Conservation (phyloP, 805 yeast species). For the Candida maesae region DNA sequence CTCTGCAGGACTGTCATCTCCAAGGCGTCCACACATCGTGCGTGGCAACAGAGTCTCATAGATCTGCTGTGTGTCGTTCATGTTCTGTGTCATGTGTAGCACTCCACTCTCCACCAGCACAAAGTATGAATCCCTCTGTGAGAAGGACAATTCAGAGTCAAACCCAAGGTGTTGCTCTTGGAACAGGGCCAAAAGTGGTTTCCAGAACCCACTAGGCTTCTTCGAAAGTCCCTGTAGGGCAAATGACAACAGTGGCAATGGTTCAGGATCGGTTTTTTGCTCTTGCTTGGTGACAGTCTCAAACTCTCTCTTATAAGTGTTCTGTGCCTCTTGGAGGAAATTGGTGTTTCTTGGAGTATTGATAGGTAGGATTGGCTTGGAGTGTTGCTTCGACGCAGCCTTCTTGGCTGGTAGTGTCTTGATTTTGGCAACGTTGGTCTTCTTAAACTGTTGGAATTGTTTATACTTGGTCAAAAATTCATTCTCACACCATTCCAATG, state of each 20-base stretch:
- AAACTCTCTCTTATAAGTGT: slow-evolving; percentile 21
- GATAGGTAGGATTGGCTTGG: slow-evolving; percentile 15
- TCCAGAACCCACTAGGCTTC: slow-evolving; percentile 13
- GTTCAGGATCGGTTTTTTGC: slow-evolving; percentile 25
- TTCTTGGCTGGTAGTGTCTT: no score
- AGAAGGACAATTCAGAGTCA: slow-evolving; percentile 45
- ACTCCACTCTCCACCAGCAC: slow-evolving; percentile 58
- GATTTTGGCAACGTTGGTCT: no score
- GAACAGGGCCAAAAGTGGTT: slow-evolving; percentile 5
- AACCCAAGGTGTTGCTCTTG: slow-evolving; percentile 43
- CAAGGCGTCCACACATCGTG: slow-evolving; percentile 49
- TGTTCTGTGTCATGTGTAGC: slow-evolving; percentile 47
- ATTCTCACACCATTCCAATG: slow-evolving; percentile 96
- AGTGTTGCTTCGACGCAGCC: slow-evolving; percentile 6
- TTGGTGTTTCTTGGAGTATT: slow-evolving; percentile 40
- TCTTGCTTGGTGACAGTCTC: slow-evolving; percentile 24
- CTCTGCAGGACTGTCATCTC: no score
- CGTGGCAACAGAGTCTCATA: slow-evolving; percentile 47
- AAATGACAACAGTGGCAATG: slow-evolving; percentile 10
- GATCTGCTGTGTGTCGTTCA: slow-evolving; percentile 31
- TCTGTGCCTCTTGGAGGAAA: slow-evolving; percentile 37
- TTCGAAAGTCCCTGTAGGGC: slow-evolving; percentile 12
- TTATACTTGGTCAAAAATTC: slow-evolving; percentile 54
- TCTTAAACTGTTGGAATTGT: slow-evolving; percentile 27
- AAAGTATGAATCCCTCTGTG: slow-evolving; percentile 34